These are phyloP conservation scores for Mycena alexandri DNA, from an alignment of 768 basidiomycete genomes.

Conservation along the genomic window DNA sequence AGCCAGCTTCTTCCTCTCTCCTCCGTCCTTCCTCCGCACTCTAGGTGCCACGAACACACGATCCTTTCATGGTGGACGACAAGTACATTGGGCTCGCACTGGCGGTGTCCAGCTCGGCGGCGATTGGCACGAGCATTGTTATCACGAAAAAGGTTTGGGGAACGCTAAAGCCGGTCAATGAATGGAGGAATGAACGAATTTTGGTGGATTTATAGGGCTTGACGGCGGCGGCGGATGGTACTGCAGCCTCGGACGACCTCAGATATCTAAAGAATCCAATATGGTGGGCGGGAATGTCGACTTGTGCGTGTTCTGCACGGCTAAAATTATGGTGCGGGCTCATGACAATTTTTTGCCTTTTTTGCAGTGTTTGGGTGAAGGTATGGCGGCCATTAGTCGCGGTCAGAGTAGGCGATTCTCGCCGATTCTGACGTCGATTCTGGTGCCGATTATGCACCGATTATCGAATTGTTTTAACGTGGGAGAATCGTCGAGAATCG, in stretches of 20 bases:
- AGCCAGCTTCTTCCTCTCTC: background rate
- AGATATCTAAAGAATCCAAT: conserved; percentile 90
- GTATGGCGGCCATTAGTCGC: conserved; percentile 66
- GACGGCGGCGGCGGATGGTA: conserved; percentile 81
- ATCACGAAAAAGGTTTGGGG: conserved; percentile 92
- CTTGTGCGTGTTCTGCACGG: conserved; percentile 68
- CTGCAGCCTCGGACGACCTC: conserved; percentile 81
- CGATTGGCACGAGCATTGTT: conserved; percentile 97
- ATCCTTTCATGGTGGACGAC: conserved; percentile 79
- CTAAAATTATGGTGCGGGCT: background rate
- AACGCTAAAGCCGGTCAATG: conserved; percentile 16
- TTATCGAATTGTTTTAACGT: too few species aligned
- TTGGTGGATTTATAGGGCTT: conserved; percentile 70
- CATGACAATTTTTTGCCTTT: conserved; percentile 3
- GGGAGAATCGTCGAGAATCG: too few species aligned
- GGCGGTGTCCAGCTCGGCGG: conserved; percentile 85
- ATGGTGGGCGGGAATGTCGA: conserved; percentile 97
- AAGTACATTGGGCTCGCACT: conserved; percentile 95
- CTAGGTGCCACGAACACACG: conserved; percentile 7
- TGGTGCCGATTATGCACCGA: too few species aligned
- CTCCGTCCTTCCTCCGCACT: conserved; percentile 11
- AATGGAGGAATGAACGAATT: too few species aligned
- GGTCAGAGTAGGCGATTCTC: too few species aligned
- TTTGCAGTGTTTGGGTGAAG: conserved; percentile 87
- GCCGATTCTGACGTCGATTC: too few species aligned